phyloP scores from a whole-genome alignment of 176 grass and related monocot genomes.

The Carex cristatella region DNA sequence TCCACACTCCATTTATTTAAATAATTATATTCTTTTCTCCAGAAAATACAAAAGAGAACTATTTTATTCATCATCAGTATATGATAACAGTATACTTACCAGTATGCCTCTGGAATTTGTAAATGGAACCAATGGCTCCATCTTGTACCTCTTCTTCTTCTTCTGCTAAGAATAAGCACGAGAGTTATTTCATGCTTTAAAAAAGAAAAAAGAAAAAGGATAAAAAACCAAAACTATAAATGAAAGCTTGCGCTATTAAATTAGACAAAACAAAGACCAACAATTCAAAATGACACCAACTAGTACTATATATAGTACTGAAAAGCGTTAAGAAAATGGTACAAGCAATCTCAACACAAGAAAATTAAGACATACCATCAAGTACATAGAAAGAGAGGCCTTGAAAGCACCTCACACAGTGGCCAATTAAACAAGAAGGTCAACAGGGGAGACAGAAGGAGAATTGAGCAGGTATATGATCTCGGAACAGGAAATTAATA shows the following conservation, averaged over 20 bases:
- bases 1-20: too few relatives aligned
- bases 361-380: too few relatives aligned
- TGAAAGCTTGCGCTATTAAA: not conserved
- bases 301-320: not conserved
- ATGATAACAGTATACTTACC: constrained; percentile 22
- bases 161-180: constrained; percentile 11
- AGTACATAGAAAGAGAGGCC: too few relatives aligned
- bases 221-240: not conserved
- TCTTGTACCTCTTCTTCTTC: not conserved
- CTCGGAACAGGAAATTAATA: too few relatives aligned
- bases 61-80: not conserved
- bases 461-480: too few relatives aligned
- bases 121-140: constrained; percentile 22
- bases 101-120: constrained; percentile 44
- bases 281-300: not conserved
- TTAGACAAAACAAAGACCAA: not conserved
- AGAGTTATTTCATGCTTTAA: not conserved
- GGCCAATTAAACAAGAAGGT: too few relatives aligned
- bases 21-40: too few relatives aligned
- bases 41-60: not conserved
- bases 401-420: too few relatives aligned
- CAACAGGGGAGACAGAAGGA: too few relatives aligned
- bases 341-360: too few relatives aligned
- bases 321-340: not conserved
- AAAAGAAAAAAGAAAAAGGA: not conserved